Evolutionary conservation across 805 yeast genomes (phyloP).

Genomic region (Monosporozyma solicola): DNA sequence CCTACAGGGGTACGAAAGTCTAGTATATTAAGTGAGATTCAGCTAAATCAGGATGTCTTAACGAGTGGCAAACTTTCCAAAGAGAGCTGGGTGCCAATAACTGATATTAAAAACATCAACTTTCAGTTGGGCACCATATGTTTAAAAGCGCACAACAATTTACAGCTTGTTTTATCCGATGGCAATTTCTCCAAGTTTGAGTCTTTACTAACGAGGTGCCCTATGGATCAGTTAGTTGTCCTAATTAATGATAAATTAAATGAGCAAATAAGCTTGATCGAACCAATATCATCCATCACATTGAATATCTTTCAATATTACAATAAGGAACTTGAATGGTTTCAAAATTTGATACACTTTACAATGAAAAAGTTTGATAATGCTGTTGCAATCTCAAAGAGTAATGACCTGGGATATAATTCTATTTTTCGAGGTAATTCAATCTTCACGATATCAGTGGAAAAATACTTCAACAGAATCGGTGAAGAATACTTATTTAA

Average conservation of each 20-base stretch:
- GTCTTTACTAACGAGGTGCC: conserved; percentile 40
- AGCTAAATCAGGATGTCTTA: conserved; percentile 23
- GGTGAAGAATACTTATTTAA: conserved; percentile 74
- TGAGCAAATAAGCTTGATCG: background rate
- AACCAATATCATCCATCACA: background rate
- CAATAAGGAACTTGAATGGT: conserved; percentile 63
- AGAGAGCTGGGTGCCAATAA: conserved; percentile 37
- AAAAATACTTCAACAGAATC: conserved; percentile 60
- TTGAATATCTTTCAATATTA: conserved; percentile 47
- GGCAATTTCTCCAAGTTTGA: conserved; percentile 54
- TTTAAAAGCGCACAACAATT: conserved; percentile 41
- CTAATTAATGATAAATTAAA: background rate
- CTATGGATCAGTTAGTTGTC: background rate
- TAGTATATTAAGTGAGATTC: conserved; percentile 38
- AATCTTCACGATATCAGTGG: conserved; percentile 71
- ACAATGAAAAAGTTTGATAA: conserved; percentile 44
- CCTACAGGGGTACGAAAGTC: conserved; percentile 32
- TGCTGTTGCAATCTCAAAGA: conserved; percentile 13
- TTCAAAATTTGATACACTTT: conserved; percentile 53
- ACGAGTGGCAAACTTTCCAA: conserved; percentile 14
- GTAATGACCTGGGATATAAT: conserved; percentile 36
- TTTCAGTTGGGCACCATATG: conserved; percentile 50
- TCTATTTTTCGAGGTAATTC: conserved; percentile 80
- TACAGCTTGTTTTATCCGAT: conserved; percentile 53
- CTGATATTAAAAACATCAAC: conserved; percentile 29